A percentile compares a stretch with the other conserved stretches of the same genome.
Conservation (phyloP, 345 rosid genomes). For the Boechera stricta region DNA sequence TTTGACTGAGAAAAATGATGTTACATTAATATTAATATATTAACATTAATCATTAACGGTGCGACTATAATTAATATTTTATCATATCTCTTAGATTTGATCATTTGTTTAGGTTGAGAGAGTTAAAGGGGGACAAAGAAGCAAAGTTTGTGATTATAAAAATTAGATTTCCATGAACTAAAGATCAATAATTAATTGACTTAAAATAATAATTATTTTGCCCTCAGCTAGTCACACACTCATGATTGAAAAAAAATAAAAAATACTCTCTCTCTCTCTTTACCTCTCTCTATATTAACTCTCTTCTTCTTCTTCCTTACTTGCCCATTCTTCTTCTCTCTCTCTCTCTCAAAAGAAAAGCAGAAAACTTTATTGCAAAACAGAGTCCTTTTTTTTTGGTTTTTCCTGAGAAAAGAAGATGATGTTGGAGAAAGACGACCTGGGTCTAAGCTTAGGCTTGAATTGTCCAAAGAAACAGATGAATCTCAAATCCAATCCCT, state of each 20-base stretch:
- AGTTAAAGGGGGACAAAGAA: conserved; percentile 44
- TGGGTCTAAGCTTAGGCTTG: conserved; percentile 83
- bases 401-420: conserved; percentile 29
- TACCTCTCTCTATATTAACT: conserved; percentile 61
- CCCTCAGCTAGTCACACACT: conserved; percentile 46
- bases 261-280: conserved; percentile 21
- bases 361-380: conserved; percentile 23
- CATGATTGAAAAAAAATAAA: conserved; percentile 55
- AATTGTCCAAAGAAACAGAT: conserved; percentile 65
- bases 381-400: conserved; percentile 10
- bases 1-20: conserved; percentile 33
- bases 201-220: conserved; percentile 16
- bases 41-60: conserved; percentile 34
- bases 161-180: conserved; percentile 19
- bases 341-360: conserved; percentile 28
- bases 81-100: conserved; percentile 34
- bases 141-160: conserved; percentile 44
- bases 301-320: conserved; percentile 19
- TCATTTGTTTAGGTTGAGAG: conserved; percentile 33
- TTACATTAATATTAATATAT: neutral
- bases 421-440: conserved; percentile 77
- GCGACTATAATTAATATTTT: conserved; percentile 36
- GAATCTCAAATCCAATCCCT: conserved; percentile 58
- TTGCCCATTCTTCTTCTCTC: conserved; percentile 35
- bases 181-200: conserved; percentile 31